Evolutionary conservation across 2,329 filamentous ascomycete species (phyloP).

Genomic region (Colletotrichum lindemuthianum): DNA sequence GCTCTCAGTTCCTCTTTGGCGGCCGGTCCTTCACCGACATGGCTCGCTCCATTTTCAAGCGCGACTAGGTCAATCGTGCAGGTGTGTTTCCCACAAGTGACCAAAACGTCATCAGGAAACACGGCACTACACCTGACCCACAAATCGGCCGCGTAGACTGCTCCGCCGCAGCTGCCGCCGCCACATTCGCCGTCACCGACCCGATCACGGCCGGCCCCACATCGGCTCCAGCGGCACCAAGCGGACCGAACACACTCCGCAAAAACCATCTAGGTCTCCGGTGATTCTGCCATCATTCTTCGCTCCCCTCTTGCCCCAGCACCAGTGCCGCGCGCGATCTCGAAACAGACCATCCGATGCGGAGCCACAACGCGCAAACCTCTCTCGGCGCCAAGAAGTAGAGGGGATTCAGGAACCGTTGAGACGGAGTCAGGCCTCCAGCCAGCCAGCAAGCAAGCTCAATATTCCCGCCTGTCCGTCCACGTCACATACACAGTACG

Average conservation of each 20-base stretch:
- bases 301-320: neutral
- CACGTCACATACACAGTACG: neutral
- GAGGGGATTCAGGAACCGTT: neutral
- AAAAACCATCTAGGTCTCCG: slow-evolving; percentile 8
- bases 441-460: no score
- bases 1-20: slow-evolving; percentile 62
- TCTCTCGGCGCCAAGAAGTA: slow-evolving; percentile 15
- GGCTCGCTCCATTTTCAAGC: slow-evolving; percentile 52
- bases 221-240: slow-evolving; percentile 15
- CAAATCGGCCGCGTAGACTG: neutral
- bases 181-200: slow-evolving; percentile 1
- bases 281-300: neutral
- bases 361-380: slow-evolving; percentile 11
- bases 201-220: slow-evolving; percentile 7
- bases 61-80: slow-evolving; percentile 11
- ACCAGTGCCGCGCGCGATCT: neutral
- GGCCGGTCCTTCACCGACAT: slow-evolving; percentile 58
- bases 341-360: slow-evolving; percentile 3
- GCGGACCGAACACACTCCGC: slow-evolving; percentile 5
- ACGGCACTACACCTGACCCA: neutral
- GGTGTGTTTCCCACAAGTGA: neutral
- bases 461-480: neutral
- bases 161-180: slow-evolving; percentile 8
- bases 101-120: neutral
- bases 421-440: neutral